These are phyloP conservation scores for Stemphylium lycopersici DNA, from an alignment of 2,329 filamentous ascomycete genomes.

Conservation along the genomic window DNA sequence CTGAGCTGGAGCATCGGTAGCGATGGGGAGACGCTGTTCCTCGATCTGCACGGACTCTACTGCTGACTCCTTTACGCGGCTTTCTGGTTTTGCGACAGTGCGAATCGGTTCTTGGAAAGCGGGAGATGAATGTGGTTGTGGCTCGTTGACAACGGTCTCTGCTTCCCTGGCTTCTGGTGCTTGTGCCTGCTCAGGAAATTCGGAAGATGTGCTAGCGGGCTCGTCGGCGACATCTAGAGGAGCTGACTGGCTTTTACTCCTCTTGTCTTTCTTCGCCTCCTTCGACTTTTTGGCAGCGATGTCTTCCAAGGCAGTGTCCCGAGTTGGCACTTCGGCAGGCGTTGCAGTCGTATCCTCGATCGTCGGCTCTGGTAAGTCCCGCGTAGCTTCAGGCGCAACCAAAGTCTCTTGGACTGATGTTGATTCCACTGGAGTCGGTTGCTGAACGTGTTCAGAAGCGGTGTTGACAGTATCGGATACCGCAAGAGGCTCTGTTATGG, in stretches of 20 bases:
- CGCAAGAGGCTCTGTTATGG: slow-evolving; percentile 1
- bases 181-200: slow-evolving; percentile 3
- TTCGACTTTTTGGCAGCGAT: slow-evolving; percentile 31
- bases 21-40: not conserved
- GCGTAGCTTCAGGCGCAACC: not conserved
- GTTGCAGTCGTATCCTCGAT: slow-evolving; percentile 8
- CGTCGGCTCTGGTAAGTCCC: not conserved
- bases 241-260: slow-evolving; percentile 27
- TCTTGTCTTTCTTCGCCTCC: slow-evolving; percentile 42
- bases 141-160: not conserved
- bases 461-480: not conserved
- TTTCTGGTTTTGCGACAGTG: not conserved
- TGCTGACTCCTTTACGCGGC: not conserved
- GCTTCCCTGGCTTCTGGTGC: not conserved
- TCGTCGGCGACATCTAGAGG: slow-evolving; percentile 13
- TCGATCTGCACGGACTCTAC: not conserved
- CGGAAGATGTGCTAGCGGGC: not conserved
- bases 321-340: slow-evolving; percentile 8
- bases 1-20: not conserved
- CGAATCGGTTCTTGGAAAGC: not conserved
- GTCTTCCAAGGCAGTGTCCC: slow-evolving; percentile 20
- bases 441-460: not conserved
- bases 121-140: not conserved
- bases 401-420: not conserved
- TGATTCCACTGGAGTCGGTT: slow-evolving; percentile 1